A percentile compares a stretch with the other conserved stretches of the same genome.
Evolutionary conservation across 2,329 filamentous ascomycete genomes (phyloP).

Genomic region (Macroventuria anomochaeta): DNA sequence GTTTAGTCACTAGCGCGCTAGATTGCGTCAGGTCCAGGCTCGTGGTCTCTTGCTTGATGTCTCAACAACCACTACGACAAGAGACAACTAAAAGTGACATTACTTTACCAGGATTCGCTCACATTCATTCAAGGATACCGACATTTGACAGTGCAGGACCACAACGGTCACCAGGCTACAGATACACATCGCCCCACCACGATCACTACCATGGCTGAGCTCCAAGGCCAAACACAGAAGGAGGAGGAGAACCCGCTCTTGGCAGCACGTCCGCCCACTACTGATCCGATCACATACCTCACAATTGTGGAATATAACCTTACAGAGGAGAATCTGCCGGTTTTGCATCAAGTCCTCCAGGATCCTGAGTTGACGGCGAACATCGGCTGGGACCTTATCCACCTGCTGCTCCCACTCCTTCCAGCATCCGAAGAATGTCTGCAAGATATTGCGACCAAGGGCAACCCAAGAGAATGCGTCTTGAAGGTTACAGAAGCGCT

Average conservation of each 20-base stretch:
- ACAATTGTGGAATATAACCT: constrained; percentile 79
- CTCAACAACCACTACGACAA: constrained; percentile 9
- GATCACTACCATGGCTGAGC: constrained; percentile 37
- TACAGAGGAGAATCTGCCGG: constrained; percentile 68
- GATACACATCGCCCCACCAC: constrained; percentile 3
- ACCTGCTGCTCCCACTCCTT: constrained; percentile 72
- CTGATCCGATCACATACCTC: constrained; percentile 77
- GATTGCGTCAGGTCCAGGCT: constrained; percentile 24
- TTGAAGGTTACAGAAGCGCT: constrained; percentile 79
- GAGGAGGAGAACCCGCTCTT: constrained; percentile 58
- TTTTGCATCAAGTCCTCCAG: constrained; percentile 72
- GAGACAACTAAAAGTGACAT: background rate
- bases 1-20: constrained; percentile 9
- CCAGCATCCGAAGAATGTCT: constrained; percentile 72
- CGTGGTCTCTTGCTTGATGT: constrained; percentile 8
- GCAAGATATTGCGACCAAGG: constrained; percentile 75
- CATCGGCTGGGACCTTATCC: constrained; percentile 85
- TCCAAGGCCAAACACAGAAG: constrained; percentile 30
- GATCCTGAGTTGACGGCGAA: constrained; percentile 73
- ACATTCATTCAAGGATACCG: background rate
- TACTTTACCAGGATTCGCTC: background rate
- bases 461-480: constrained; percentile 82
- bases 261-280: constrained; percentile 65
- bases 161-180: background rate
- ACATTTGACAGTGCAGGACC: background rate